Conservation (phyloP, 1,284 basidiomycete genomes). For the Ceratobasidium sp. region DNA sequence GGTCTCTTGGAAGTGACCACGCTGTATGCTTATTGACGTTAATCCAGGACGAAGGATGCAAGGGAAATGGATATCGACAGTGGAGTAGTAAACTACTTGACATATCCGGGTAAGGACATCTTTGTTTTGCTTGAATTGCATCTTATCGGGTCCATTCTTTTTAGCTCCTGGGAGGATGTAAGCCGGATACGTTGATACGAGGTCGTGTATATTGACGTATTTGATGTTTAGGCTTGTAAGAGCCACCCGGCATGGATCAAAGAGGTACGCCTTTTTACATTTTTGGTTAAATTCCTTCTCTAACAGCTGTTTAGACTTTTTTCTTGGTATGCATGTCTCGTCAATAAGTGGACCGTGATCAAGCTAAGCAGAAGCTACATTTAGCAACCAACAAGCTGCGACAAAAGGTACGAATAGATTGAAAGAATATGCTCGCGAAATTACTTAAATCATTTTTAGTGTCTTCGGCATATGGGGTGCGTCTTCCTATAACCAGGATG, state of each 20-base stretch:
- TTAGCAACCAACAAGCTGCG: constrained; percentile 20
- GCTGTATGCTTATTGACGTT: neutral
- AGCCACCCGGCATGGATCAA: constrained; percentile 5
- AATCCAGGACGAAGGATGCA: constrained; percentile 11
- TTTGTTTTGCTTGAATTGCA: too few species aligned
- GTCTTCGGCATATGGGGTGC: constrained; percentile 17
- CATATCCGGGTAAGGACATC: neutral
- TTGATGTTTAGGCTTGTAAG: neutral
- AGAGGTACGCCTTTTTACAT: constrained; percentile 1
- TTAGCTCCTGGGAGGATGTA: constrained; percentile 5
- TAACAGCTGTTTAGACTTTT: neutral
- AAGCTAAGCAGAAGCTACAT: neutral
- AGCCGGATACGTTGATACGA: neutral
- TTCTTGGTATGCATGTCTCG: neutral
- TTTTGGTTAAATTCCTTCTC: neutral
- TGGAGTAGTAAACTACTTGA: constrained; percentile 20
- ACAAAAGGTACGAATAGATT: neutral
- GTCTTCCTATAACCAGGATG: neutral
- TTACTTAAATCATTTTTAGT: neutral
- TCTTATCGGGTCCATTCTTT: too few species aligned
- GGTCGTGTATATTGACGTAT: neutral
- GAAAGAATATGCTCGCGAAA: too few species aligned
- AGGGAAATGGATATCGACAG: constrained; percentile 11
- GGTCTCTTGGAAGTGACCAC: neutral
- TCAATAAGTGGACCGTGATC: neutral